A percentile compares a stretch with the other conserved stretches of the same genome.
phyloP scores from a whole-genome alignment of 2,329 filamentous ascomycete genomes.

The Diaporthe sp. region DNA sequence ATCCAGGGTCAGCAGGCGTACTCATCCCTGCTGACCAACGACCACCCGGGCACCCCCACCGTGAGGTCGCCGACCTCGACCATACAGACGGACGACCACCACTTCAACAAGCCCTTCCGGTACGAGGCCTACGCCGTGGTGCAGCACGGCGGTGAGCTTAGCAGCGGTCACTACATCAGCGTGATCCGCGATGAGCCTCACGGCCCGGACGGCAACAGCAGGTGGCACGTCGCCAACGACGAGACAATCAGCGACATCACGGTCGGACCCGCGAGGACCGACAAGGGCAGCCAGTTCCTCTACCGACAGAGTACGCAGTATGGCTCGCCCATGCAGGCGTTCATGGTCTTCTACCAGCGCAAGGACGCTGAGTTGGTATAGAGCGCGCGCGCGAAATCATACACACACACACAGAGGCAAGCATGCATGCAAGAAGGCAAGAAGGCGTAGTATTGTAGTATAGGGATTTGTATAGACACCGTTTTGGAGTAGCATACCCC shows the following conservation, averaged over 20 bases:
- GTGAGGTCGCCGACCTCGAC: conserved; percentile 43
- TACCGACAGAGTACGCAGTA: conserved; percentile 50
- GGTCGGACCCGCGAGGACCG: conserved; percentile 54
- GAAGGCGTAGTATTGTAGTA: not conserved
- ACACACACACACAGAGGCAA: not conserved
- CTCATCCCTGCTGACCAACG: conserved; percentile 28
- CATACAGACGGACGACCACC: conserved; percentile 53
- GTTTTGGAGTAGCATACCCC: conserved; percentile 28
- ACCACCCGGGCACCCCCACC: conserved; percentile 21
- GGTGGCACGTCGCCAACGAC: conserved; percentile 68
- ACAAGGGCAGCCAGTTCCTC: conserved; percentile 55
- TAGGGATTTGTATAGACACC: conserved; percentile 17
- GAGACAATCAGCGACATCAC: conserved; percentile 56
- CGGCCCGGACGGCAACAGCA: conserved; percentile 51
- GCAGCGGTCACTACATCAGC: conserved; percentile 85
- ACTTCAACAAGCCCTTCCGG: conserved; percentile 70
- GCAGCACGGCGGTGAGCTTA: conserved; percentile 79
- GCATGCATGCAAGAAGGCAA: not conserved
- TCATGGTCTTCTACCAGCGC: conserved; percentile 60
- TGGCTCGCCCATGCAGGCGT: conserved; percentile 57
- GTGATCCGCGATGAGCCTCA: conserved; percentile 71
- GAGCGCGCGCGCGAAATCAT: not conserved
- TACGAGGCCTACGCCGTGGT: conserved; percentile 93
- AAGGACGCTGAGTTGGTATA: conserved; percentile 38
- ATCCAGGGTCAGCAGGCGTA: conserved; percentile 52